Evolutionary conservation across 768 basidiomycete species (phyloP), one percentile per base, ranked within the genome.

Genomic region (Hortiboletus flavorubellus): DNA sequence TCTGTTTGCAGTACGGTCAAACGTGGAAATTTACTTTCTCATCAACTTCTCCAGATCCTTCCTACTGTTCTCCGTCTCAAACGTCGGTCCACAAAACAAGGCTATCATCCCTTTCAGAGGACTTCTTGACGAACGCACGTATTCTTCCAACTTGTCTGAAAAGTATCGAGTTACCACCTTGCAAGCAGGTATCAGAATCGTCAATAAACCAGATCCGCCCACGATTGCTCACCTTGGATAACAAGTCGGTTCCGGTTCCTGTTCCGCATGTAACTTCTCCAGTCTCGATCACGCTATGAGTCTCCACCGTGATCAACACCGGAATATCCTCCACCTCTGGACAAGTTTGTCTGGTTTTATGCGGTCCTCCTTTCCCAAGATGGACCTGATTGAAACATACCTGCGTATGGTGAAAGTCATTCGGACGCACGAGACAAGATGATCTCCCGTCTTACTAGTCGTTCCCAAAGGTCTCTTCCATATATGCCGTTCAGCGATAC

Each of bases 341-440:
- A 26, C 5, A 60, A 49, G 59, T 59, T 59, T 39, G 38, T 8
- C 16, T n/a, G 1, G 3, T 39, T 39, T 39, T 39, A 39, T 39
- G n/a, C n/a, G 9, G 9, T 33, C n/a, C 31, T 5, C 5, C 21
- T 35, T 23, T 46, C 2, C 21, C 11, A 10, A 51, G 12, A 16
- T 21, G 11, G 8, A 51, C 49, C 31, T 51, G 9, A 11, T 23
- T 8, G 16, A 51, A 4, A 0, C 49, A 42, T 12, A 42, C 21
- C 49, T 67, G 30, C 9, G 34, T 9, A 4, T 8, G 11, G 8
- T 4, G 11, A 4, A 11, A 35, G 10, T 35, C 11, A 11, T 35
- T 35, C 34, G 14, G 34, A 11, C 4, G 34, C 4, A 21, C 21
- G 21, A 35, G 34, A 35, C 9, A 35, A 21, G 21, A 21, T 21